Percentiles rank a stretch among this genome's conserved stretches.
Conservation (phyloP, 345 rosid genomes). For the Cardamine resedifolia region DNA sequence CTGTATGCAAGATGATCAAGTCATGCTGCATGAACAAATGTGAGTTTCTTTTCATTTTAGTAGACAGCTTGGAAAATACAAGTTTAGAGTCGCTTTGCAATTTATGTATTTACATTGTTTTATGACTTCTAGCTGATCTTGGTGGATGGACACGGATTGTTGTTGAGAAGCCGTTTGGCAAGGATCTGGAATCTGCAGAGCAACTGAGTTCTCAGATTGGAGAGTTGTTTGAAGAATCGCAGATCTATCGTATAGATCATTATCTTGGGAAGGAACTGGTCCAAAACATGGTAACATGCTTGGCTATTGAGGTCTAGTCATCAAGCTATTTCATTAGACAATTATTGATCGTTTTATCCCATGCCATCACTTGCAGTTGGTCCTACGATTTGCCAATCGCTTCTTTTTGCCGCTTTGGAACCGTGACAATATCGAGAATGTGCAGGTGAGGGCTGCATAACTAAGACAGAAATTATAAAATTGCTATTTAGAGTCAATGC, state of each 20-base stretch:
- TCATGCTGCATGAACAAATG: conserved; percentile 90
- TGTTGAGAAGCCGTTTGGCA: conserved; percentile 98
- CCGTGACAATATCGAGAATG: conserved; percentile 92
- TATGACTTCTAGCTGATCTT: conserved; percentile 63
- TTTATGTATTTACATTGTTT: background rate
- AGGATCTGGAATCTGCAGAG: conserved; percentile 63
- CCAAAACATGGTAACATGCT: conserved; percentile 56
- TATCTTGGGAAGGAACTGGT: conserved; percentile 97
- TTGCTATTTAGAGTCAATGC: background rate
- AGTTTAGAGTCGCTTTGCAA: background rate
- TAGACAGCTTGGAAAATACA: background rate
- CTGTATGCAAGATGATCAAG: conserved; percentile 92
- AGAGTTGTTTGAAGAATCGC: conserved; percentile 36
- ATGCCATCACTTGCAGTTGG: conserved; percentile 39
- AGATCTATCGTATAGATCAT: conserved; percentile 81
- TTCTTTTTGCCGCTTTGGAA: conserved; percentile 96
- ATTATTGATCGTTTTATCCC: background rate
- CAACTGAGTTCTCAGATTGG: conserved; percentile 42
- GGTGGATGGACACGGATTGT: conserved; percentile 99
- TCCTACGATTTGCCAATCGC: conserved; percentile 97
- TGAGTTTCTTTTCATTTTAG: conserved; percentile 41
- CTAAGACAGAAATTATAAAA: background rate
- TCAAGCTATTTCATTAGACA: background rate
- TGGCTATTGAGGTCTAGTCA: background rate
- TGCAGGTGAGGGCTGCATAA: conserved; percentile 60